phyloP scores from a whole-genome alignment of 768 basidiomycete genomes.

The Steccherinum ochraceum region DNA sequence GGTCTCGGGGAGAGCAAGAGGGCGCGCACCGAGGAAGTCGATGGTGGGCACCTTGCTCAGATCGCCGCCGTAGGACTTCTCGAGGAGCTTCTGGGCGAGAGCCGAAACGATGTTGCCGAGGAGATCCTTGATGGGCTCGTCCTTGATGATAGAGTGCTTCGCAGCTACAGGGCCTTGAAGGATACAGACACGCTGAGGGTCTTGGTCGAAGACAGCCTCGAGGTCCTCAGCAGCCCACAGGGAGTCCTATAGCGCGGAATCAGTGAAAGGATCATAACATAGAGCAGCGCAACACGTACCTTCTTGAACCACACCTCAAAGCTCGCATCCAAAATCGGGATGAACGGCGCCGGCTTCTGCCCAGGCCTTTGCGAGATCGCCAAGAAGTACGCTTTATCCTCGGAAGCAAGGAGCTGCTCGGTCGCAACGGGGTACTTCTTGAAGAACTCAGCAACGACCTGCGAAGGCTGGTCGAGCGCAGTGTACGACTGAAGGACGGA shows the following conservation, averaged over 20 bases:
- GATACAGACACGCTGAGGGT: conserved; percentile 96
- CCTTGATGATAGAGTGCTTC: conserved; percentile 80
- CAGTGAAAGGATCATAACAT: too few species aligned
- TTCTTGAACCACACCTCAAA: conserved; percentile 99
- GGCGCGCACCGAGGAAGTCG: conserved; percentile 73
- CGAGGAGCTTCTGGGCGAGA: conserved; percentile 74
- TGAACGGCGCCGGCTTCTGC: conserved; percentile 98
- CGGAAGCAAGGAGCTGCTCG: conserved; percentile 82
- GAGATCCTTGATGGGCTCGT: conserved; percentile 91
- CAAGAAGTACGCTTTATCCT: conserved; percentile 94
- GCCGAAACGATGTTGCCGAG: conserved; percentile 79
- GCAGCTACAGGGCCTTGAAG: conserved; percentile 95
- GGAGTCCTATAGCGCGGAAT: conserved; percentile 61
- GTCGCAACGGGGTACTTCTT: conserved; percentile 74
- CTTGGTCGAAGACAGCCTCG: conserved; percentile 97
- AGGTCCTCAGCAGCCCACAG: conserved; percentile 98
- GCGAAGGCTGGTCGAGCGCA: conserved; percentile 73
- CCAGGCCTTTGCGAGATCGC: conserved; percentile 93
- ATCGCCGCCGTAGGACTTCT: conserved; percentile 74
- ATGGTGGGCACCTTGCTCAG: conserved; percentile 65
- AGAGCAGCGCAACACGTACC: conserved; percentile 38
- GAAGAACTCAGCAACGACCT: conserved; percentile 82
- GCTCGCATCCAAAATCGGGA: conserved; percentile 85
- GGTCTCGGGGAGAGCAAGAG: conserved; percentile 29
- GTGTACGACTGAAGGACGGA: conserved; percentile 83